phyloP scores from a whole-genome alignment of 2,329 filamentous ascomycete species.

The Pseudovirgaria hyperparasitica region DNA sequence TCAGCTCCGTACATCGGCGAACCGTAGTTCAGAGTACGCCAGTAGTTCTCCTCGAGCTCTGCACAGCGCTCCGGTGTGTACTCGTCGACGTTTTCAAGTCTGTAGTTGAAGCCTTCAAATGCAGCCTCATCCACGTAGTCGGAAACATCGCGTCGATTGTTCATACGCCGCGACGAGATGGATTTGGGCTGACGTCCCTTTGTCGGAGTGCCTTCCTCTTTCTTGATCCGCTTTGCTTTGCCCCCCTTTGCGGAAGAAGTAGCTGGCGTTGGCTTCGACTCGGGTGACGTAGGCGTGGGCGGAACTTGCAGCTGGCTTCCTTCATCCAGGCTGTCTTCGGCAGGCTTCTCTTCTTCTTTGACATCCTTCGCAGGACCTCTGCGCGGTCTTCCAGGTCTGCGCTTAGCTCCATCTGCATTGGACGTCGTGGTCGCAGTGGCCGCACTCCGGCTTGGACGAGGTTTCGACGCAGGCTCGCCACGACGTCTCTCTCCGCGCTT shows the following conservation, averaged over 20 bases:
- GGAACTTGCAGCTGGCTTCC: too few species aligned
- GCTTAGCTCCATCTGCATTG: slow-evolving; percentile 29
- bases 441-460: slow-evolving; percentile 20
- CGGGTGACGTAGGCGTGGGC: slow-evolving; percentile 30
- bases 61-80: slow-evolving; percentile 86
- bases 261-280: slow-evolving; percentile 20
- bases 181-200: slow-evolving; percentile 54
- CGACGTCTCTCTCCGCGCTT: slow-evolving; percentile 70
- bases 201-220: slow-evolving; percentile 36
- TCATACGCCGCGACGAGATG: slow-evolving; percentile 75
- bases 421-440: slow-evolving; percentile 17
- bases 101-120: slow-evolving; percentile 85
- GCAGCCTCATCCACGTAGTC: slow-evolving; percentile 78
- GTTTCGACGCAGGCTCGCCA: slow-evolving; percentile 18
- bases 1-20: slow-evolving; percentile 92
- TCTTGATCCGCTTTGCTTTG: slow-evolving; percentile 14
- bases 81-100: slow-evolving; percentile 68
- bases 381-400: slow-evolving; percentile 36
- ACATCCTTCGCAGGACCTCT: slow-evolving; percentile 16
- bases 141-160: slow-evolving; percentile 64
- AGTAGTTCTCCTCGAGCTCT: slow-evolving; percentile 88
- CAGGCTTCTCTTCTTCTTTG: slow-evolving; percentile 20
- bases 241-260: slow-evolving; percentile 3
- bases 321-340: slow-evolving; percentile 16
- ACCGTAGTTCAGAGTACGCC: slow-evolving; percentile 94